Conservation (phyloP, 768 basidiomycete genomes). For the Tricholoma furcatifolium region DNA sequence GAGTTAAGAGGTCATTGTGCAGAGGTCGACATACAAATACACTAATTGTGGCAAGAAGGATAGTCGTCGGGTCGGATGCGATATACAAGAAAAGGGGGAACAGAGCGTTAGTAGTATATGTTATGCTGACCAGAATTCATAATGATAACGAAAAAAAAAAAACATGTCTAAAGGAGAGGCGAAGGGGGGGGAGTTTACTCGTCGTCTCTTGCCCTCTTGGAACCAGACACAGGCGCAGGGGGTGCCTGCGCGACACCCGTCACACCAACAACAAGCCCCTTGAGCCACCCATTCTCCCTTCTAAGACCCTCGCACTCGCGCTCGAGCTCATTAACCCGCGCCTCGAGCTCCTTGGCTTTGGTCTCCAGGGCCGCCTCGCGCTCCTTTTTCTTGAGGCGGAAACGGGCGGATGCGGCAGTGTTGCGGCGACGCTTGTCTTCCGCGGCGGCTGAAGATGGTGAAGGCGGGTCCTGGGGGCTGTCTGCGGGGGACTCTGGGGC, state of each 20-base stretch:
- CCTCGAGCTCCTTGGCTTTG: constrained; percentile 82
- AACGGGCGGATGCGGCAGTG: constrained; percentile 90
- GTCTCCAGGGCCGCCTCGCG: constrained; percentile 86
- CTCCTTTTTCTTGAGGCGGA: constrained; percentile 96
- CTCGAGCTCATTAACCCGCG: constrained; percentile 78
- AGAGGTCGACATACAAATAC: constrained; percentile 5
- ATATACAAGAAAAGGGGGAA: neutral
- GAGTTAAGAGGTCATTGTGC: neutral
- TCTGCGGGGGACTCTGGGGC: constrained; percentile 27
- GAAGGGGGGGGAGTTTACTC: neutral
- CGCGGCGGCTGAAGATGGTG: constrained; percentile 41
- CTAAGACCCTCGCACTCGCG: constrained; percentile 87
- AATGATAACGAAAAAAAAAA: constrained; percentile 8
- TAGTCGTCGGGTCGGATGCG: neutral
- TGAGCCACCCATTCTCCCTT: constrained; percentile 90
- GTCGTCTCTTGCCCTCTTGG: constrained; percentile 23
- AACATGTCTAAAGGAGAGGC: too few species aligned
- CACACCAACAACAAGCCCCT: constrained; percentile 85
- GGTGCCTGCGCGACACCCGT: constrained; percentile 64
- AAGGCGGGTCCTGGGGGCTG: constrained; percentile 17
- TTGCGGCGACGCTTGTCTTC: constrained; percentile 95
- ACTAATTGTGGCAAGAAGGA: neutral
- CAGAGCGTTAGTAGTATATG: constrained; percentile 1
- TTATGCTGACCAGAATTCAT: constrained; percentile 1
- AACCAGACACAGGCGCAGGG: constrained; percentile 16